phyloP scores from a whole-genome alignment of 139 green algal genomes.

The Chlamydomonas sphaeroides region DNA sequence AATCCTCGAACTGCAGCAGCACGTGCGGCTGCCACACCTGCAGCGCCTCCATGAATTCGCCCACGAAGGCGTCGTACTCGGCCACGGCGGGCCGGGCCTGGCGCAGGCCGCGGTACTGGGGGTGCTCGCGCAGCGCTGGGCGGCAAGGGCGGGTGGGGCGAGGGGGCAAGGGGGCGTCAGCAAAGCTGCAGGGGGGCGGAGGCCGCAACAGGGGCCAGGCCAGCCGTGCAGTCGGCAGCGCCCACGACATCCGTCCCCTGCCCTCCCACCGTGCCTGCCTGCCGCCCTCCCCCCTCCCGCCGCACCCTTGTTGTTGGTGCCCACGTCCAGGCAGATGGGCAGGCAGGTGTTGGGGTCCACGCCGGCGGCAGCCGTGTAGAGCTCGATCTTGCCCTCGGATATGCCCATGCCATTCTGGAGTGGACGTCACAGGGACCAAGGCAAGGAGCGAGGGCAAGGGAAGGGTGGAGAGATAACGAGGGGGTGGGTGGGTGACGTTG shows the following conservation, averaged over 20 bases:
- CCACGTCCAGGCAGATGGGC: conserved; percentile 89
- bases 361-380: conserved; percentile 73
- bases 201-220: too few relatives aligned
- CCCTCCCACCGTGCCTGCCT: too few relatives aligned
- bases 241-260: too few relatives aligned
- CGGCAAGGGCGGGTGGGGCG: too few relatives aligned
- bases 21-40: conserved; percentile 67
- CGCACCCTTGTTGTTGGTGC: conserved; percentile 86
- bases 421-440: too few relatives aligned
- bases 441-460: too few relatives aligned
- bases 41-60: conserved; percentile 66
- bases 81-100: conserved; percentile 4
- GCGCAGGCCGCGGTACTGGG: conserved; percentile 32
- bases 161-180: conserved; percentile 57
- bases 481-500: too few relatives aligned
- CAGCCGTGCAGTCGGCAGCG: too few relatives aligned
- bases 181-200: background rate
- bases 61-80: conserved; percentile 70
- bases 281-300: too few relatives aligned
- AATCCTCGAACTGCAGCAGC: conserved; percentile 93
- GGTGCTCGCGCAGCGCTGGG: conserved; percentile 82
- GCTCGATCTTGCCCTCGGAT: conserved; percentile 79
- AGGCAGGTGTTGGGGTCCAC: conserved; percentile 73
- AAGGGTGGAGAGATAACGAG: too few relatives aligned
- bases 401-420: conserved; percentile 87